Evolutionary conservation across 1,284 basidiomycete species (phyloP), one percentile per base, ranked within the genome.

Genomic region (Kalmanozyma brasiliensis): DNA sequence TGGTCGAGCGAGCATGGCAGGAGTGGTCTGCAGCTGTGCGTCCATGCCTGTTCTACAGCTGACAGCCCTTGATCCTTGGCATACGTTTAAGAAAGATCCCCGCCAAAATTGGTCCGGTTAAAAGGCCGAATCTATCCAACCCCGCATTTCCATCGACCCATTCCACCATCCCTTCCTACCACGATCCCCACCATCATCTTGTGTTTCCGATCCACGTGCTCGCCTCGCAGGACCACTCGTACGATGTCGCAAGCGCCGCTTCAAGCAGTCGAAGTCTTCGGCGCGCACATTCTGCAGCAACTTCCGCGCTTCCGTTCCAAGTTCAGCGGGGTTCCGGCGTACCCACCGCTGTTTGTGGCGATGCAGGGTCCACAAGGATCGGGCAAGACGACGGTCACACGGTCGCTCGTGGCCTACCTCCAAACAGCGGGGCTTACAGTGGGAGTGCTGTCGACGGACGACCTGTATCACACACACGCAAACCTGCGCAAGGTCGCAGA

Each of bases 321-420:
- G n/a, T n/a, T n/a, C n/a, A n/a, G 24, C 57, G 16, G 47, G 52
- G 10, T 53, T 49, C 43, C 26, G 11, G 23, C 37, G 5, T 26
- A 17, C 2, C 41, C 62, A 13, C 67, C 67, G 8, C 46, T 70
- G 7, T 70, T 70, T 23, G 57, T 65, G 7, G 67, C 62, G 2
- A 70, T 70, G 67, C 67, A 70, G 53, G 67, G 67, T 3, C 67
- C 67, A 13, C 67, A 70, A 41, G 67, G 67, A 5, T 61, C 62
- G 0, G 67, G 67, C 23, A 70, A 70, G 49, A 70, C 67, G 10
- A 70, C 67, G 0, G 48, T 70, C 9, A 58, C 67, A 1, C 56
- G 53, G 24, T 48, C 57, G 1, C 38, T 70, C 16, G 43, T 58
- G 2, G 22, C 48, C 4, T 36, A 52, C 17, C 55, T 69, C 29